Evolutionary conservation across 352 stramenopile genomes (phyloP).

Genomic region (Pythium sp.): DNA sequence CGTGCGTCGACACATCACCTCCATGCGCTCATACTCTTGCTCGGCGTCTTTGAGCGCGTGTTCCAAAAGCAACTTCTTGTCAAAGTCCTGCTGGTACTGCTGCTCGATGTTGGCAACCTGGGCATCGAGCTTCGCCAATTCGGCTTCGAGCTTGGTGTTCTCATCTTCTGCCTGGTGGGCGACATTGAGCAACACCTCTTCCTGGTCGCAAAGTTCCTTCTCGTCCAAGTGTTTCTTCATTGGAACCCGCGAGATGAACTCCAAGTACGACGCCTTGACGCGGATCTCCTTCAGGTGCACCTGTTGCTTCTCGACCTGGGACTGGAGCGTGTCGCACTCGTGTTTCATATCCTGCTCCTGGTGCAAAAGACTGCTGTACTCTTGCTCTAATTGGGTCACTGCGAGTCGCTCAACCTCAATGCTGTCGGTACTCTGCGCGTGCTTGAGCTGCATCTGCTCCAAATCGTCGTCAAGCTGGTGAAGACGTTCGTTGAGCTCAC

Average conservation of each 20-base stretch:
- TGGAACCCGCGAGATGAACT: constrained; percentile 52
- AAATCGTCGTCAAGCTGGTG: constrained; percentile 40
- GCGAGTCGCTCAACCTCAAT: constrained; percentile 38
- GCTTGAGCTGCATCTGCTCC: constrained; percentile 27
- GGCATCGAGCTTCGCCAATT: constrained; percentile 34
- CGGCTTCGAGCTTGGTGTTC: constrained; percentile 40
- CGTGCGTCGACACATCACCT: constrained; percentile 26
- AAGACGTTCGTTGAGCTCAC: constrained; percentile 32
- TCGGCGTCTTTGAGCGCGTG: constrained; percentile 22
- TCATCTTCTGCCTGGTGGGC: constrained; percentile 35
- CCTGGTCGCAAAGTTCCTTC: constrained; percentile 55
- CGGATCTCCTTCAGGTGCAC: constrained; percentile 40
- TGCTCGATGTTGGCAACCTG: constrained; percentile 33
- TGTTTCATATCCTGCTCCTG: constrained; percentile 41
- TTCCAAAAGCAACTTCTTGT: constrained; percentile 20
- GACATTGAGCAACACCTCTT: constrained; percentile 27
- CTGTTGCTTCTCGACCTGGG: constrained; percentile 42
- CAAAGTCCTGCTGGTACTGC: constrained; percentile 37
- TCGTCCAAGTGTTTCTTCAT: constrained; percentile 63
- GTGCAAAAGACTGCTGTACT: constrained; percentile 40
- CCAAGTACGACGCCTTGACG: constrained; percentile 48
- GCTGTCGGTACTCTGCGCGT: constrained; percentile 33
- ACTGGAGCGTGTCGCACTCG: constrained; percentile 40
- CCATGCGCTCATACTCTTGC: constrained; percentile 25
- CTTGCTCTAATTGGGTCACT: constrained; percentile 42